These are phyloP conservation scores for Aspergillus sparsus DNA, from an alignment of 495 filamentous ascomycete species.

Conservation along the genomic window DNA sequence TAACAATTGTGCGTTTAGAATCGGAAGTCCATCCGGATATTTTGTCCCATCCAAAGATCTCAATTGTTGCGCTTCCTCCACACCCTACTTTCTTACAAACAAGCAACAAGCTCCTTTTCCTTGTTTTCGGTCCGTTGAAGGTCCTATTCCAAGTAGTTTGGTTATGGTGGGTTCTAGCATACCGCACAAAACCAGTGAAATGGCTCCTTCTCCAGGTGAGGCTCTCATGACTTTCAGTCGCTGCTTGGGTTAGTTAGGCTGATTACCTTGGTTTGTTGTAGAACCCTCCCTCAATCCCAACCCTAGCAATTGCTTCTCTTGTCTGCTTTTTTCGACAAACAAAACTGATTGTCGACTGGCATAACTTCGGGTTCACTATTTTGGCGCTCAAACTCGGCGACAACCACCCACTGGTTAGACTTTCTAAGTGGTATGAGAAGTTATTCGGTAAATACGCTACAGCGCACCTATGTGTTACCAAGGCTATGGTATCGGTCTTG, in stretches of 20 bases:
- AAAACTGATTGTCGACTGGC: conserved; percentile 90
- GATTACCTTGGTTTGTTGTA: conserved; percentile 36
- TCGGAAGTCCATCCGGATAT: conserved; percentile 78
- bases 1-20: conserved; percentile 48
- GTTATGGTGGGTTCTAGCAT: conserved; percentile 70
- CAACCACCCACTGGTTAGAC: conserved; percentile 70
- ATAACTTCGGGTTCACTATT: conserved; percentile 98
- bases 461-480: conserved; percentile 82
- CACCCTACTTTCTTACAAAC: conserved; percentile 65
- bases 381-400: conserved; percentile 66
- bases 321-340: conserved; percentile 78
- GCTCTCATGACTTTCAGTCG: not conserved
- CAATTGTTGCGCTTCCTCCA: conserved; percentile 63
- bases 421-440: conserved; percentile 77
- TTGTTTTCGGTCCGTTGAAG: conserved; percentile 80
- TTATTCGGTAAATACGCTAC: conserved; percentile 66
- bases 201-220: conserved; percentile 79
- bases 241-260: too few species aligned
- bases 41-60: conserved; percentile 60
- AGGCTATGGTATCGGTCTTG: conserved; percentile 80
- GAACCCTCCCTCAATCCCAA: conserved; percentile 95
- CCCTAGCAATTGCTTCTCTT: conserved; percentile 70
- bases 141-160: conserved; percentile 76
- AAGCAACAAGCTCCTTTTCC: conserved; percentile 72
- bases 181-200: conserved; percentile 66